Conservation (phyloP, 768 basidiomycete species). For the Boletus edulis region DNA sequence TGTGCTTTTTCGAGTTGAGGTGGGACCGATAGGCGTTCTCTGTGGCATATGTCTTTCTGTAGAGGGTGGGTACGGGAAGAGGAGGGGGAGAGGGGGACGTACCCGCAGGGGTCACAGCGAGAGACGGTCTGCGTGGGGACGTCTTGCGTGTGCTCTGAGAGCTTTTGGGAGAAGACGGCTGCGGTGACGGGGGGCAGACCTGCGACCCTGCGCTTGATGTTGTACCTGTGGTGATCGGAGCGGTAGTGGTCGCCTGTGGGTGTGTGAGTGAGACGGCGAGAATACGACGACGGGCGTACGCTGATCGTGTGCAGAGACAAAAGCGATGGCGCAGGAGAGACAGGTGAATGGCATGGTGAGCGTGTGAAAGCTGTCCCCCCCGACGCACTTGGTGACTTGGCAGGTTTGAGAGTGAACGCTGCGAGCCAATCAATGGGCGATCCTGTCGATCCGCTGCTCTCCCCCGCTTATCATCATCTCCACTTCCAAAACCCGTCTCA, state of each 20-base stretch:
- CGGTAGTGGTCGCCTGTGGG: constrained; percentile 77
- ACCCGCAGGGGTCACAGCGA: constrained; percentile 84
- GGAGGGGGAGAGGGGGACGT: constrained; percentile 26
- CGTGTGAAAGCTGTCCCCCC: constrained; percentile 2
- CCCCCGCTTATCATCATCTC: constrained; percentile 51
- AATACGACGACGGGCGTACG: constrained; percentile 42
- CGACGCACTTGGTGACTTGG: background rate
- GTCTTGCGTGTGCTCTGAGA: constrained; percentile 72
- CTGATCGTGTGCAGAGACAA: constrained; percentile 79
- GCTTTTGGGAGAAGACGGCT: constrained; percentile 82
- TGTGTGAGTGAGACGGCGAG: background rate
- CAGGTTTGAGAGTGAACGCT: constrained; percentile 28
- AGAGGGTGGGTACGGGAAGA: background rate
- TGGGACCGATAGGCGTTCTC: constrained; percentile 90
- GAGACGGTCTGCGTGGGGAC: constrained; percentile 57
- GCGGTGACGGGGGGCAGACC: constrained; percentile 81
- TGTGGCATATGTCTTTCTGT: constrained; percentile 84
- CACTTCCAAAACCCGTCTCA: constrained; percentile 28
- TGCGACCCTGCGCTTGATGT: constrained; percentile 95
- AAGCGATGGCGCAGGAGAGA: constrained; percentile 87
- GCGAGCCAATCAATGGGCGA: constrained; percentile 53
- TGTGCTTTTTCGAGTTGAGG: constrained; percentile 85
- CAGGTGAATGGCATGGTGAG: constrained; percentile 56
- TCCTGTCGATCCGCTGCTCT: constrained; percentile 62
- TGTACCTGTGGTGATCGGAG: constrained; percentile 96